Evolutionary conservation across 352 stramenopile genomes (phyloP).

Genomic region (Bremia lactucae): DNA sequence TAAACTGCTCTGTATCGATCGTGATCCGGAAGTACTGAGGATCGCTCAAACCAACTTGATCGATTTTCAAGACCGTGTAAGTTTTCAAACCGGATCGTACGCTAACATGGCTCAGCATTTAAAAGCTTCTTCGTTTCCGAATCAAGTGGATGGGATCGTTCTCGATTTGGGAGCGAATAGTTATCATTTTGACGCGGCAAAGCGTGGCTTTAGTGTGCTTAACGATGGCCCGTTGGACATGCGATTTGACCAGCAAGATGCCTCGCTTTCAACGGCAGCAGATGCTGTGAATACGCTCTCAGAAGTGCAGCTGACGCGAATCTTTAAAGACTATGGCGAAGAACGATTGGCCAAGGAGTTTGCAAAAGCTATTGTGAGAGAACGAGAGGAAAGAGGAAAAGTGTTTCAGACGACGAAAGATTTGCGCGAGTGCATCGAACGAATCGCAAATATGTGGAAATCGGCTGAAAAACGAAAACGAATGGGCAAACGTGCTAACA

Average conservation of each 20-base stretch:
- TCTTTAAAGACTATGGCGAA: slow-evolving; percentile 64
- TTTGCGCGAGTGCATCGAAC: slow-evolving; percentile 63
- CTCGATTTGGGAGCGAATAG: slow-evolving; percentile 78
- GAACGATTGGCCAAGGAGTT: slow-evolving; percentile 71
- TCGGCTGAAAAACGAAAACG: slow-evolving; percentile 10
- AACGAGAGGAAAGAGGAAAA: slow-evolving; percentile 36
- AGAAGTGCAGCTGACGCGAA: slow-evolving; percentile 64
- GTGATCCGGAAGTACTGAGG: slow-evolving; percentile 58
- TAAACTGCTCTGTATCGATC: slow-evolving; percentile 69
- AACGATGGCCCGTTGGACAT: slow-evolving; percentile 73
- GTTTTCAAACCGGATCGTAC: slow-evolving; percentile 55
- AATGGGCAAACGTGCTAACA: slow-evolving; percentile 16
- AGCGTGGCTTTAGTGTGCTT: slow-evolving; percentile 62
- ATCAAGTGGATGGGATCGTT: slow-evolving; percentile 50
- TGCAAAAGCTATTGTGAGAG: slow-evolving; percentile 65
- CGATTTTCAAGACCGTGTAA: slow-evolving; percentile 36
- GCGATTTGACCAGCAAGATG: slow-evolving; percentile 50
- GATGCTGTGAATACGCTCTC: slow-evolving; percentile 61
- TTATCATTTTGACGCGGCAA: slow-evolving; percentile 65
- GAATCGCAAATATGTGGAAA: slow-evolving; percentile 63
- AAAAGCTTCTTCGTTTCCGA: slow-evolving; percentile 25
- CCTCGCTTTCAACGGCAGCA: slow-evolving; percentile 26
- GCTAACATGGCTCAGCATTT: slow-evolving; percentile 36
- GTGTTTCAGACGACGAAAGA: slow-evolving; percentile 54
- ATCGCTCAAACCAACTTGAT: slow-evolving; percentile 41